Base-by-base conservation (phyloP, 148 eudicot species). In the Beta vulgaris region DNA sequence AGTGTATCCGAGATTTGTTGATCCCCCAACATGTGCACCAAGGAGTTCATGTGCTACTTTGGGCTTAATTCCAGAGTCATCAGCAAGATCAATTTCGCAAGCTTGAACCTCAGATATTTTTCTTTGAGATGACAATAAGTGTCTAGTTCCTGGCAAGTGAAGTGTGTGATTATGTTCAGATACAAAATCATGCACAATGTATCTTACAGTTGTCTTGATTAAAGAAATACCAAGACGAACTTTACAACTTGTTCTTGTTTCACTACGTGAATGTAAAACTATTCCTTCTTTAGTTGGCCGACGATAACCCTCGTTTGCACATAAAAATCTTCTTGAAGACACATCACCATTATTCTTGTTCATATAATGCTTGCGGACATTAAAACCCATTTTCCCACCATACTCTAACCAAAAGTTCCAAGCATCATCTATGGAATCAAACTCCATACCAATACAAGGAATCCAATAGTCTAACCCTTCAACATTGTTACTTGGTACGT, bases 271-370 rank as follows among this genome's bases (percentile, higher is more conserved):
- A 63, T 63, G 35, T 0, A 2, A 31, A 15, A 63, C 68, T 19
- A 7, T 6, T 1, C n/a, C 34, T 12, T 35, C 23, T 40, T 63
- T 63, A 21, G 31, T 40, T 4, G n/a, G 1, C 1, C 0, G 43
- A 35, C 68, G 68, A 35, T 32, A 35, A 63, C n/a, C 68, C 43
- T 63, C 68, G 14, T 63, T 63, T 7, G 68, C n/a, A n/a, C n/a
- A n/a, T n/a, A n/a, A n/a, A n/a, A n/a, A n/a, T n/a, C n/a, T n/a
- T n/a, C n/a, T n/a, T 35, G 42, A 32, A 23, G n/a, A 19, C 42
- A 32, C 68, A 32, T 16, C n/a, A 7, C 42, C 68, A 32, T 63
- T 34, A 35, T 63, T 63, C n/a, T 0, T 63, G 21, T 63, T 63
- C 15, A 0, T 21, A 35, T 36, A 63, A 63, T 63, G 68, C 43